A percentile compares a stretch with the other conserved stretches of the same genome.
phyloP scores from a whole-genome alignment of 2,329 filamentous ascomycete species.

The Aspergillus pseudoglaucus region DNA sequence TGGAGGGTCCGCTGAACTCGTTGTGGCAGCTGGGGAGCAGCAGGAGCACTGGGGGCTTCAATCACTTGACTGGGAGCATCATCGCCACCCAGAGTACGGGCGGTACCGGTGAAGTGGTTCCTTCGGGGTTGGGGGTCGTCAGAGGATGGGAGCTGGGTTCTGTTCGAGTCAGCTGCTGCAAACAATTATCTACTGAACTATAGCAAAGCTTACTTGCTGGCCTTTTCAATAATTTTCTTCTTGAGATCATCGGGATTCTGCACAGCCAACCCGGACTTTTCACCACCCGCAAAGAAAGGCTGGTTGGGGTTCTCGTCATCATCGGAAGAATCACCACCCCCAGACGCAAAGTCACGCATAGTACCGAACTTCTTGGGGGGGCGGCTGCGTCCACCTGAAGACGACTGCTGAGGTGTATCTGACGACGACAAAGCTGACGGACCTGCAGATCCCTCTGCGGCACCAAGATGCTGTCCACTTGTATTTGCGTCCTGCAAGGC shows the following conservation, averaged over 20 bases:
- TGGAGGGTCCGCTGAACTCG: conserved; percentile 55
- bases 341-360: conserved; percentile 37
- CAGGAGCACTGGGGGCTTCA: conserved; percentile 43
- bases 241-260: conserved; percentile 56
- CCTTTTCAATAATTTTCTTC: conserved; percentile 46
- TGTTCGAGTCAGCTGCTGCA: conserved; percentile 5
- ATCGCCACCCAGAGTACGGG: conserved; percentile 60
- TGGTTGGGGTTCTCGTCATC: conserved; percentile 50
- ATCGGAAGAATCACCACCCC: conserved; percentile 38
- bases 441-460: conserved; percentile 12
- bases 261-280: conserved; percentile 62
- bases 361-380: conserved; percentile 44
- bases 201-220: conserved; percentile 24
- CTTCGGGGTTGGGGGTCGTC: conserved; percentile 41
- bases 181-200: not conserved
- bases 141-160: conserved; percentile 23
- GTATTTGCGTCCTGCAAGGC: conserved; percentile 26
- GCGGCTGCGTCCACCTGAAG: conserved; percentile 21
- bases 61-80: conserved; percentile 54
- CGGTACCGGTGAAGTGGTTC: conserved; percentile 53
- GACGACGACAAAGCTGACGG: conserved; percentile 23
- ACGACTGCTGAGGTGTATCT: conserved; percentile 22
- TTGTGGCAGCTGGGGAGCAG: conserved; percentile 34
- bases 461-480: conserved; percentile 17
- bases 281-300: conserved; percentile 59